Base-by-base conservation (phyloP, 208 protist species). In the Trypanosoma melophagium region DNA sequence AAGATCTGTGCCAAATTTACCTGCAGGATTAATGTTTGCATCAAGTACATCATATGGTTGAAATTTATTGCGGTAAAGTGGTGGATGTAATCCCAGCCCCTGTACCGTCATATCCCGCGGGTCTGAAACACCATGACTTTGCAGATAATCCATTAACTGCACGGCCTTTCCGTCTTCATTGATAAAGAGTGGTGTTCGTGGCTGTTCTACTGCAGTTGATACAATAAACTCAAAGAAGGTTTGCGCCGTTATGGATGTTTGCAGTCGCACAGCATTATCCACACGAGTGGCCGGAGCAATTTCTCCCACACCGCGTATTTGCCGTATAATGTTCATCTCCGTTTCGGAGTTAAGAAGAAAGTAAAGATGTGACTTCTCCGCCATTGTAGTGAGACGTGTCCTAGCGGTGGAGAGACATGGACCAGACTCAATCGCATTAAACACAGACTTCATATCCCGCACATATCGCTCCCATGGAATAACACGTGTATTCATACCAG, bases 41-140 rank as follows among this genome's bases (percentile, higher is more conserved):
- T 87, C 72, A 62, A 96, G 82, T 57, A 92, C 82, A 63, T 95
- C 84, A 69, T 90, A 96, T 2, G 79, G 78, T 24, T 90, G 70
- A 75, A 86, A 93, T 79, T 93, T 91, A 66, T 96, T 94, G 47
- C 81, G 76, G 71, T 92, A 89, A 19, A 86, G 69, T 14, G 83
- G 86, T 8, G 92, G 92, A 51, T 95, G 92, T 66, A 97, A 61
- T 16, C 92, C 92, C 7, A 97, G 86, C 7, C 92, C 92, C 65
- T 91, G 88, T 19, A 93, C 82, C 28, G 90, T 96, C 10, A 97
- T 50, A 63, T 86, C 79, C 44, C 79, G 71, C 55, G 92, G 81
- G 60, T 93, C 66, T 1, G 60, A 57, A 13, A 96, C 74, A 40
- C 83, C 79, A 47, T 81, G 76, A 16, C 74, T 62, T 56, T 84